These are phyloP conservation scores for Maudiozyma turicensis DNA, from an alignment of 805 yeast genomes.

Conservation along the genomic window DNA sequence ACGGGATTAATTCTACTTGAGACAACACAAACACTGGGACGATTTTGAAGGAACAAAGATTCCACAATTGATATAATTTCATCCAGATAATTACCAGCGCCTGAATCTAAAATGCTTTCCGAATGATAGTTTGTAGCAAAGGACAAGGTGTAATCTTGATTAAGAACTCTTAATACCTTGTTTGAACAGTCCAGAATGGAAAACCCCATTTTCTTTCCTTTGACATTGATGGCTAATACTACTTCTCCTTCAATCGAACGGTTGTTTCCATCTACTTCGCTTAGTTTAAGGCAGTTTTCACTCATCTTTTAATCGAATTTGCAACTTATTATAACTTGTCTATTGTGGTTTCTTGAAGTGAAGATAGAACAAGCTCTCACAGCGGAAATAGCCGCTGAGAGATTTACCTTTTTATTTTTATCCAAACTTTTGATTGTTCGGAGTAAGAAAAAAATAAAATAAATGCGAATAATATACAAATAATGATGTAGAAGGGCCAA, in stretches of 20 bases:
- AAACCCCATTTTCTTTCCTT: constrained; percentile 7
- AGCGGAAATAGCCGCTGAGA: too few relatives aligned
- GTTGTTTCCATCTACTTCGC: too few relatives aligned
- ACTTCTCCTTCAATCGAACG: not conserved
- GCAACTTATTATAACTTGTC: too few relatives aligned
- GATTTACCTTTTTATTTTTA: too few relatives aligned
- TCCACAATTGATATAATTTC: constrained; percentile 12
- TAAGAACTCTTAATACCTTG: constrained; percentile 6
- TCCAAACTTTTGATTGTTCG: not conserved
- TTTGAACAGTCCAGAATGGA: constrained; percentile 8
- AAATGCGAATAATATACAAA: not conserved
- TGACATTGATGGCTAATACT: constrained; percentile 5
- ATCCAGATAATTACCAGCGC: not conserved
- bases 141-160: constrained; percentile 11
- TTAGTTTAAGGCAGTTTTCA: too few relatives aligned
- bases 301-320: too few relatives aligned
- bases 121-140: not conserved
- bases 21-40: constrained; percentile 14
- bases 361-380: too few relatives aligned
- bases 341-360: too few relatives aligned
- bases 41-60: constrained; percentile 7
- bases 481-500: not conserved
- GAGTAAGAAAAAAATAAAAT: not conserved
- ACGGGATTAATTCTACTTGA: constrained; percentile 13
- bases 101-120: not conserved